These are phyloP conservation scores for Ustilago shanxiensis DNA, from an alignment of 1,284 basidiomycete species.

Conservation along the genomic window DNA sequence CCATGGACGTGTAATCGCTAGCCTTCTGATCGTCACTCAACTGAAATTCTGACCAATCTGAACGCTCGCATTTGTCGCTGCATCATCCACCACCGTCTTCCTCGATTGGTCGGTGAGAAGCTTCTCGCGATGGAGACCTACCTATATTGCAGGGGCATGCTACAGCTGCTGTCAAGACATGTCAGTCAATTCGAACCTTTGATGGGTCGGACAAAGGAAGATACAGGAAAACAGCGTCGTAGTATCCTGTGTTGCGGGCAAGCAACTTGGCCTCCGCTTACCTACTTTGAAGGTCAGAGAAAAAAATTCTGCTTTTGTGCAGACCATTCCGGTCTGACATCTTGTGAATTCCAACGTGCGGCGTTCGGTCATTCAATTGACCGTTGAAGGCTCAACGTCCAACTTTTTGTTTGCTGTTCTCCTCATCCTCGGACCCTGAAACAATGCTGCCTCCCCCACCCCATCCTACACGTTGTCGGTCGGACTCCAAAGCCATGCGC, in stretches of 20 bases:
- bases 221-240: too few relatives aligned
- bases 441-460: background rate
- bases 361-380: constrained; percentile 16
- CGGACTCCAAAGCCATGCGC: background rate
- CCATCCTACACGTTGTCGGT: too few relatives aligned
- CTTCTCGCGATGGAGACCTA: too few relatives aligned
- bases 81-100: too few relatives aligned
- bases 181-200: too few relatives aligned
- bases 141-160: too few relatives aligned
- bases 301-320: background rate
- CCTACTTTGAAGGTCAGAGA: background rate
- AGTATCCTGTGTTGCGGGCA: too few relatives aligned
- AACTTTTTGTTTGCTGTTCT: background rate
- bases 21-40: background rate
- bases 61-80: constrained; percentile 15
- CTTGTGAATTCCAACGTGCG: background rate
- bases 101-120: too few relatives aligned
- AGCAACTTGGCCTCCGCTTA: too few relatives aligned
- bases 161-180: too few relatives aligned
- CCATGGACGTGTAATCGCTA: background rate
- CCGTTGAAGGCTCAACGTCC: background rate
- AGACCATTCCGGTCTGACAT: background rate
- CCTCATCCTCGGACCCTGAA: background rate
- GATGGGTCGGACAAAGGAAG: too few relatives aligned
- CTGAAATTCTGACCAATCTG: constrained; percentile 35